Conservation (phyloP, 2,329 filamentous ascomycete genomes). For the Arthrocladium fulminans region DNA sequence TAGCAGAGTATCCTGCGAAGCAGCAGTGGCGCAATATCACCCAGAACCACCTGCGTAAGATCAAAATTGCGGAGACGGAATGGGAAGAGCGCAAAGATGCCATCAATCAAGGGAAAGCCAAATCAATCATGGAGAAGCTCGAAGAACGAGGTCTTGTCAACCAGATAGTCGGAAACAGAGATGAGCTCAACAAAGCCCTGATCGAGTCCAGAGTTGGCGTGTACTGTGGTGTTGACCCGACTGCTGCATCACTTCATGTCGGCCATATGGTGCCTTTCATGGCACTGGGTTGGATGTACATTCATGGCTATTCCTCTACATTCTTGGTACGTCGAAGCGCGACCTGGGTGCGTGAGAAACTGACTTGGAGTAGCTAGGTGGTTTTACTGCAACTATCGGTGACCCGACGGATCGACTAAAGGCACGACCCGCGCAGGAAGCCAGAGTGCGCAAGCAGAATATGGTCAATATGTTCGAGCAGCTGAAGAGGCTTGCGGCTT, state of each 20-base stretch:
- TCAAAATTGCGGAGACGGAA: conserved; percentile 32
- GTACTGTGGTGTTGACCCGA: conserved; percentile 43
- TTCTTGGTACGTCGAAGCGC: conserved; percentile 33
- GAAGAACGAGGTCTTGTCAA: conserved; percentile 40
- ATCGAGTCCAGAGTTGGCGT: conserved; percentile 39
- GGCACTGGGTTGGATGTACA: conserved; percentile 42
- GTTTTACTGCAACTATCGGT: conserved; percentile 38
- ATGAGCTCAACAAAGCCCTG: conserved; percentile 36
- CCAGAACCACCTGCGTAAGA: conserved; percentile 29
- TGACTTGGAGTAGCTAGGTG: conserved; percentile 34
- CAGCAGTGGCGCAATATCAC: conserved; percentile 29
- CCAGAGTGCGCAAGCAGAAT: conserved; percentile 36
- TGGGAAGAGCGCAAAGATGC: conserved; percentile 34
- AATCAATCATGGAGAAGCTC: conserved; percentile 36
- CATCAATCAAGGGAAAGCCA: conserved; percentile 35
- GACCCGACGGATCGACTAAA: conserved; percentile 39
- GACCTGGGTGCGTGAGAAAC: conserved; percentile 1
- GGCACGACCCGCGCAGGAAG: conserved; percentile 31
- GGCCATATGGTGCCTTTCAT: conserved; percentile 45
- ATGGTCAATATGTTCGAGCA: conserved; percentile 43
- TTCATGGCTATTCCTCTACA: conserved; percentile 38
- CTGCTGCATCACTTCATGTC: conserved; percentile 42
- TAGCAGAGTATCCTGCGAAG: background rate
- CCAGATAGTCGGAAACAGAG: conserved; percentile 38
- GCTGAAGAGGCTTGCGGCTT: conserved; percentile 57